Conservation (phyloP, 2,329 filamentous ascomycete species). For the Cyphellophora attinorum region DNA sequence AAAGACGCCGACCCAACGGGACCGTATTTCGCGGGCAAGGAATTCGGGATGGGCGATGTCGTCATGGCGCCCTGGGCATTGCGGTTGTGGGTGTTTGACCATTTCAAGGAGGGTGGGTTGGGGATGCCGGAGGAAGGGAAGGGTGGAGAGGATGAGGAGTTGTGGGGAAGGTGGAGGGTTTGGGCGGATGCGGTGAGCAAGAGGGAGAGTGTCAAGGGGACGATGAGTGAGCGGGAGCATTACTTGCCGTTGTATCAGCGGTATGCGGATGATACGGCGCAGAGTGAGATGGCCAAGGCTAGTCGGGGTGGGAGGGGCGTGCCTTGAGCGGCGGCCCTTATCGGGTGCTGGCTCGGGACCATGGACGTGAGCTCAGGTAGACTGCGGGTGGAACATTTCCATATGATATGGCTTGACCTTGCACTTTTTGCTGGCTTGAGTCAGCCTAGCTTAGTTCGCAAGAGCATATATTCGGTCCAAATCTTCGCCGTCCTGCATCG, state of each 20-base stretch:
- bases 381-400: too few species aligned
- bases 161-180: conserved; percentile 56
- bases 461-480: conserved; percentile 29
- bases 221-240: conserved; percentile 56
- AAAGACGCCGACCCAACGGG: conserved; percentile 51
- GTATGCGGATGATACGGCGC: conserved; percentile 57
- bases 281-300: conserved; percentile 52
- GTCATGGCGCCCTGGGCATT: conserved; percentile 64
- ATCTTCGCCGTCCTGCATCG: conserved; percentile 38
- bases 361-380: too few species aligned
- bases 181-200: conserved; percentile 53
- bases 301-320: conserved; percentile 54
- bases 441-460: too few species aligned
- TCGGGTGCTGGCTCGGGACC: too few species aligned
- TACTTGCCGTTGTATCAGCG: conserved; percentile 61
- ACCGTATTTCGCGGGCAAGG: conserved; percentile 58
- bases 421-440: too few species aligned
- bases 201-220: conserved; percentile 56
- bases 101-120: conserved; percentile 55
- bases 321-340: too few species aligned
- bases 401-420: too few species aligned
- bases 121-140: conserved; percentile 39
- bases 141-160: conserved; percentile 42
- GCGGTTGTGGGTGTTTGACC: conserved; percentile 63
- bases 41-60: conserved; percentile 60